These are phyloP conservation scores for Eragrostis curvula DNA, from an alignment of 176 grass and related monocot species.

Conservation along the genomic window DNA sequence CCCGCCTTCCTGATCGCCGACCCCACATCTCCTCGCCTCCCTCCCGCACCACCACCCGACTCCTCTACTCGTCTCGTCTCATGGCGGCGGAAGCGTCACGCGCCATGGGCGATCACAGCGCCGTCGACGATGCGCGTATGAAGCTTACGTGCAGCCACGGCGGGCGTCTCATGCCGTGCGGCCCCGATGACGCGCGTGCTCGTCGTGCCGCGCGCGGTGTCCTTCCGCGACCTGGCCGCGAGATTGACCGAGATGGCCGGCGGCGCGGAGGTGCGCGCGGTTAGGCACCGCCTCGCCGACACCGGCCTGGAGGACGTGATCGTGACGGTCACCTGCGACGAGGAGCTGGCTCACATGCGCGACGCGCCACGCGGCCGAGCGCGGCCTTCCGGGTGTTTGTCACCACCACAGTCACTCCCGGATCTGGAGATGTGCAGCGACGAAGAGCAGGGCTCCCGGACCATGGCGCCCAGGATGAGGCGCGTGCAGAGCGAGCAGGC, in stretches of 20 bases:
- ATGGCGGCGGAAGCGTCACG: neutral
- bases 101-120: neutral
- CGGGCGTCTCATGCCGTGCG: slow-evolving; percentile 36
- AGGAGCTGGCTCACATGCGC: slow-evolving; percentile 51
- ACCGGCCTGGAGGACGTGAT: slow-evolving; percentile 37
- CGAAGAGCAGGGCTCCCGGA: neutral
- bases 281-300: slow-evolving; percentile 47
- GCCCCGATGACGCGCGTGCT: slow-evolving; percentile 33
- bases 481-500: slow-evolving; percentile 37
- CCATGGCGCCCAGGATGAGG: slow-evolving; percentile 16
- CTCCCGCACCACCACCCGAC: too few species aligned
- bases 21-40: too few species aligned
- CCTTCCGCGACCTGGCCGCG: slow-evolving; percentile 23
- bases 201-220: slow-evolving; percentile 24
- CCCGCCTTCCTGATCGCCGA: too few species aligned
- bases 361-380: slow-evolving; percentile 27
- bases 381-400: slow-evolving; percentile 44
- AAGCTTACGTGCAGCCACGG: slow-evolving; percentile 49
- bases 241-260: slow-evolving; percentile 26
- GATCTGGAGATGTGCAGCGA: neutral
- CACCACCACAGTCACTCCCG: neutral
- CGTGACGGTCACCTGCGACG: slow-evolving; percentile 57
- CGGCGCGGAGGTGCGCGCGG: neutral
- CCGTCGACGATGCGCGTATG: neutral
- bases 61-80: too few species aligned